Evolutionary conservation across 805 yeast genomes (phyloP), one percentile per base, ranked within the genome.

Genomic region (Teunomyces aglyptinius): DNA sequence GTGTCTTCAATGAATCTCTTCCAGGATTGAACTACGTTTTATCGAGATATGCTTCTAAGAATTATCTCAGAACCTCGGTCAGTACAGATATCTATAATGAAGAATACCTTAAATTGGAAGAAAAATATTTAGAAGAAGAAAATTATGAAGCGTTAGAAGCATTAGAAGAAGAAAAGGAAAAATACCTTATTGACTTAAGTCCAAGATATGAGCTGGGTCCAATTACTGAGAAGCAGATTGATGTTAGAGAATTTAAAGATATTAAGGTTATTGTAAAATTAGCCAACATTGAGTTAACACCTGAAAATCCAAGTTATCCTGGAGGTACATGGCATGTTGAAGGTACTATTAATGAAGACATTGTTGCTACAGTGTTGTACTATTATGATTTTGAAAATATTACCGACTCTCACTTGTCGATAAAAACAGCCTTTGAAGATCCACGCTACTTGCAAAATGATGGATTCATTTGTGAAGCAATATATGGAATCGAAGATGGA

Each of bases 261-360:
- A 46, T 68, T 35, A 68, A 70, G 47, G 74, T 72, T 2, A 67
- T 72, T 38, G 68, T 62, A 8, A 72, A 72, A 46, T 33, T 72
- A 50, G 75, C 75, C 16, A 67, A 65, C 48, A 72, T 72, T 39
- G 68, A 66, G 44, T 54, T 72, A 42, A 68, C 73, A 1, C 76
- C 77, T 0, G 73, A 71, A 38, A 64, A 62, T 22, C 71, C 75
- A 1, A 43, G 42, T 2, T 72, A 71, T 44, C 45, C 52, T 2
- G 77, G 77, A 2, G 76, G 76, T 1, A 50, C 70, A 2, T 72
- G 76, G 76, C 76, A 72, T 45, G 64, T 71, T 1, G 76, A 72
- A 52, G 77, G 76, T 1, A 59, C 70, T 6, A 60, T 62, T 19
- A 67, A 67, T 48, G 77, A 72, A 50, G 67, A 68, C 46, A 71